Percentiles rank a stretch among this genome's conserved stretches.
phyloP scores from a whole-genome alignment of 2,329 filamentous ascomycete species.

The Hypoxylon sp. region DNA sequence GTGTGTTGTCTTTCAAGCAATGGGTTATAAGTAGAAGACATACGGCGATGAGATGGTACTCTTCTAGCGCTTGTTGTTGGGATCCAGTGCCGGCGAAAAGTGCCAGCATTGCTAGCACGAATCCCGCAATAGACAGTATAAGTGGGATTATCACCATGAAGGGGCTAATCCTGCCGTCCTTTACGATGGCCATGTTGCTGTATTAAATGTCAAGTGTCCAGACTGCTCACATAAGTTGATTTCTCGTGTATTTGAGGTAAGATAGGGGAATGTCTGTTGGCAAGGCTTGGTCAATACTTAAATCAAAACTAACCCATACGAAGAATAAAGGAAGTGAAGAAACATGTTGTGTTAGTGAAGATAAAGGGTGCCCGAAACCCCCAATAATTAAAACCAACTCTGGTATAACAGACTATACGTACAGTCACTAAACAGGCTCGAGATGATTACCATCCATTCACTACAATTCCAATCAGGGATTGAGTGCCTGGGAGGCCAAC shows the following conservation, averaged over 20 bases:
- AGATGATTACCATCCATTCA: constrained; percentile 20
- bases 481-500: constrained; percentile 19
- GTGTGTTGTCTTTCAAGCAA: neutral
- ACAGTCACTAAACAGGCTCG: constrained; percentile 12
- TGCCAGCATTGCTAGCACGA: constrained; percentile 57
- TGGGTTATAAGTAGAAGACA: constrained; percentile 29
- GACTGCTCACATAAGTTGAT: constrained; percentile 2
- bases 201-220: neutral
- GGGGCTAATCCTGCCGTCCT: constrained; percentile 37
- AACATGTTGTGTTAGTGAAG: constrained; percentile 14
- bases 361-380: constrained; percentile 2
- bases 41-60: constrained; percentile 59
- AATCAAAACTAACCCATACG: constrained; percentile 10
- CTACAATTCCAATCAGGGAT: constrained; percentile 8
- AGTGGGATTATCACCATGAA: constrained; percentile 52
- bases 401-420: constrained; percentile 17
- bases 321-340: constrained; percentile 22
- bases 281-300: constrained; percentile 15
- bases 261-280: neutral
- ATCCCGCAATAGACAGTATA: constrained; percentile 55
- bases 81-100: constrained; percentile 59
- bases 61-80: constrained; percentile 56
- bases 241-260: neutral
- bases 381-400: constrained; percentile 2
- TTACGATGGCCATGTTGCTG: constrained; percentile 21